phyloP scores from a whole-genome alignment of 2,329 filamentous ascomycete genomes.

The Diatrype stigma region DNA sequence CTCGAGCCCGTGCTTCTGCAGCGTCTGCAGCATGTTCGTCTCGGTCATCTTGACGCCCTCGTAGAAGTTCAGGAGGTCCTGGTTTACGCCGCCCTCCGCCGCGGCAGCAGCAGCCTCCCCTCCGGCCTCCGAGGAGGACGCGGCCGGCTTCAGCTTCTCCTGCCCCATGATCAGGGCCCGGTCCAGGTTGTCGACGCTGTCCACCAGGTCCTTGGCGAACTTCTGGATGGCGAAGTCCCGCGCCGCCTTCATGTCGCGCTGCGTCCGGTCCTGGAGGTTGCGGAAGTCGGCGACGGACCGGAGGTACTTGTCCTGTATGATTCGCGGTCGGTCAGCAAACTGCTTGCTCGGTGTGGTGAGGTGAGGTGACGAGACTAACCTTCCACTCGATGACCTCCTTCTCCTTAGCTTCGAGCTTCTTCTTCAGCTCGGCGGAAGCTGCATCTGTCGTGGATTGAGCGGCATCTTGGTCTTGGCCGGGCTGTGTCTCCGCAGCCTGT shows the following conservation, averaged over 20 bases:
- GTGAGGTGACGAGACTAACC: constrained; percentile 46
- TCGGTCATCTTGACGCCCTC: constrained; percentile 96
- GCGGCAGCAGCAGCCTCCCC: constrained; percentile 37
- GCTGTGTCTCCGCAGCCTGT: constrained; percentile 24
- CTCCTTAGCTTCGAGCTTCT: constrained; percentile 68
- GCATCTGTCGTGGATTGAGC: constrained; percentile 35
- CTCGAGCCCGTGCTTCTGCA: constrained; percentile 92
- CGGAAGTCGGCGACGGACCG: constrained; percentile 94
- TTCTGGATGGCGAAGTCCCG: constrained; percentile 93
- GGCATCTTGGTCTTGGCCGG: constrained; percentile 22
- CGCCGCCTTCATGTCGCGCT: constrained; percentile 81
- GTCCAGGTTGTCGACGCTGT: constrained; percentile 95
- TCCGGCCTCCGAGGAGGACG: constrained; percentile 21
- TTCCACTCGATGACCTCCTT: constrained; percentile 78
- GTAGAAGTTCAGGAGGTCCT: constrained; percentile 77
- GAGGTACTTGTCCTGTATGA: constrained; percentile 79
- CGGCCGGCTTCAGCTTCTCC: constrained; percentile 57
- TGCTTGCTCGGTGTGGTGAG: too few species aligned
- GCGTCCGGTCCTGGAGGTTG: constrained; percentile 93
- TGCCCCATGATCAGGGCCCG: constrained; percentile 79
- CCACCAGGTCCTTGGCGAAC: constrained; percentile 92
- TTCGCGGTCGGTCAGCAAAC: constrained; percentile 3
- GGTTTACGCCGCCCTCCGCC: constrained; percentile 26
- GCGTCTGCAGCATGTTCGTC: constrained; percentile 75
- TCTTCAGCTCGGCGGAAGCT: constrained; percentile 49